Base-by-base conservation (phyloP, 2,329 filamentous ascomycete species). In the Bipolaris cookei region DNA sequence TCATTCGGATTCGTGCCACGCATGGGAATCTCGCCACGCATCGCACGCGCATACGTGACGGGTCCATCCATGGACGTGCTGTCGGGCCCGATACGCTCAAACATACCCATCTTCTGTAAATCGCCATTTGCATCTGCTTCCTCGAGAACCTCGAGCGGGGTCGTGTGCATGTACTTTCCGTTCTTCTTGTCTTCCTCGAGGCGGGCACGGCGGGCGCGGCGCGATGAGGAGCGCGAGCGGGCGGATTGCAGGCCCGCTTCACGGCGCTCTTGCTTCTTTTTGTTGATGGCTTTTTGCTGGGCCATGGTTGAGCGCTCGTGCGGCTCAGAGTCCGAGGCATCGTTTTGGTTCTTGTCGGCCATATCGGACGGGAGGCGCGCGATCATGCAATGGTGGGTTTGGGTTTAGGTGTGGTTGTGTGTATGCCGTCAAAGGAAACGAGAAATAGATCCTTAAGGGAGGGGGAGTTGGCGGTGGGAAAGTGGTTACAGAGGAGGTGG, bases 1-100 rank as follows among this genome's bases (percentile, higher is more conserved):
- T 84, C 80, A 50, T 82, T 78, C 7, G 82, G 82, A 62, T 84
- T 79, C 34, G 79, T 79, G 13, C 80, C 80, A 48, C 83, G 75
- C 74, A 84, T 78, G 3, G 83, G 83, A 54, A 85, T 84, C 69
- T 85, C 83, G 25, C 82, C 83, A 59, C 83, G 72, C 77, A 81
- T 78, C 35, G 82, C 82, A 39, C 82, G 74, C 13, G 83, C 82
- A 52, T 82, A 76, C 16, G 83, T 84, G 30, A 85, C 83, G 4
- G 83, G 83, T 1, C 83, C 83, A 59, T 83, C 79, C 83, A 85
- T 85, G 50, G 78, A 81, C 43, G 83, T 83, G 66, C 77, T 80
- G 61, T 84, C 82, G 10, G 82, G 82, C 6, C 83, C 83, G 61
- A 85, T 84, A 43, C 80, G 80, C 68, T 85, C 82, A 60, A 85